phyloP scores from a whole-genome alignment of 352 stramenopile species.

The Phytophthora sojae region DNA sequence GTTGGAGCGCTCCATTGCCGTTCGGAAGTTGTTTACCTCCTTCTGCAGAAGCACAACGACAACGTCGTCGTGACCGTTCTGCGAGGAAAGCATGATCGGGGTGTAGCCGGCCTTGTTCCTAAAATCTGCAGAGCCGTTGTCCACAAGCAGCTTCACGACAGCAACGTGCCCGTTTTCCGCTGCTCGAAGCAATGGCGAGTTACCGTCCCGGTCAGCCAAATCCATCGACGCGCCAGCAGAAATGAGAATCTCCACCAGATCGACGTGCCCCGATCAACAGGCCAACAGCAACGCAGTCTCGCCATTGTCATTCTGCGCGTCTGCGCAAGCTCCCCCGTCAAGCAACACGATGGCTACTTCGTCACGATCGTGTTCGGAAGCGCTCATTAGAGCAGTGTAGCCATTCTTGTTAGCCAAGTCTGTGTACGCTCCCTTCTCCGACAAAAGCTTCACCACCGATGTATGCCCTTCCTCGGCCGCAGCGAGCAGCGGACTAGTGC shows the following conservation, averaged over 20 bases:
- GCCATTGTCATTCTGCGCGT: background rate
- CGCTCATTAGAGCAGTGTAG: background rate
- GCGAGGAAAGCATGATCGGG: background rate
- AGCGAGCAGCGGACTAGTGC: background rate
- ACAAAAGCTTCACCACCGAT: background rate
- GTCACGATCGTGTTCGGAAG: background rate
- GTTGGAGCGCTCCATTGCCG: background rate
- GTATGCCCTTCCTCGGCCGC: background rate
- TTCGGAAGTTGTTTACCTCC: background rate
- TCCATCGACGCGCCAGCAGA: background rate
- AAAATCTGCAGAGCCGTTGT: background rate
- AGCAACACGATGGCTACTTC: background rate
- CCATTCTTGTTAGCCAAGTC: background rate
- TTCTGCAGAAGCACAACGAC: background rate
- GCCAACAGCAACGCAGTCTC: background rate
- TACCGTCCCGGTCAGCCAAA: background rate
- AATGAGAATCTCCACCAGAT: background rate
- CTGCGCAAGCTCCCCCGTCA: background rate
- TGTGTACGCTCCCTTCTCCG: background rate
- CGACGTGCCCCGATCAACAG: background rate
- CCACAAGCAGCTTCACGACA: background rate
- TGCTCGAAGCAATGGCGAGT: background rate
- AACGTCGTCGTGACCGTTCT: background rate
- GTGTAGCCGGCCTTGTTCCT: background rate
- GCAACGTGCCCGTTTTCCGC: slow-evolving; percentile 1